Percentiles rank a stretch among this genome's conserved stretches.
Conservation (phyloP, 2,329 filamentous ascomycete genomes). For the Emericellopsis cladophorae region DNA sequence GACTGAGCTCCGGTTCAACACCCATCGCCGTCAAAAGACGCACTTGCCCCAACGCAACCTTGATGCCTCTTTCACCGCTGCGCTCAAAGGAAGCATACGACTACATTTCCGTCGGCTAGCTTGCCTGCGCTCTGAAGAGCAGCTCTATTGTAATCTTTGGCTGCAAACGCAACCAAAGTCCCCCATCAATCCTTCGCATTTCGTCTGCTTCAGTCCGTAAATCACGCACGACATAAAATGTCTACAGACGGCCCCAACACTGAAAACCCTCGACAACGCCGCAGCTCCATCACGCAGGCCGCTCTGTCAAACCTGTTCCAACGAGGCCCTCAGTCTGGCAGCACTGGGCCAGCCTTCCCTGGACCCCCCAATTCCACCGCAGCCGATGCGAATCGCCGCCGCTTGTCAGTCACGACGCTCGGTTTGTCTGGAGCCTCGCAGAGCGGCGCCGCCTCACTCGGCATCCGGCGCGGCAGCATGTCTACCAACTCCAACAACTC, state of each 20-base stretch:
- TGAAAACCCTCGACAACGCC: constrained; percentile 32
- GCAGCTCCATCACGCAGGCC: constrained; percentile 43
- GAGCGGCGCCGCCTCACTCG: constrained; percentile 36
- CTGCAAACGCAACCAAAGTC: background rate
- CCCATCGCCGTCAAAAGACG: background rate
- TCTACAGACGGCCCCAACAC: constrained; percentile 11
- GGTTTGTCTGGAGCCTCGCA: constrained; percentile 62
- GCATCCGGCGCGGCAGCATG: constrained; percentile 51
- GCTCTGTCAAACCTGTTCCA: constrained; percentile 47
- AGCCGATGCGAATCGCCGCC: constrained; percentile 48
- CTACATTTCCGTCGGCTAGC: constrained; percentile 6
- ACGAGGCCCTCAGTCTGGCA: constrained; percentile 38
- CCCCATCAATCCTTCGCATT: constrained; percentile 8
- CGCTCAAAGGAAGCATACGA: constrained; percentile 1
- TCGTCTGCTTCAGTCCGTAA: no score
- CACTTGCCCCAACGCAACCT: background rate
- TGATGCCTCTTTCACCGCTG: background rate
- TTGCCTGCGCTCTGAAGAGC: constrained; percentile 3
- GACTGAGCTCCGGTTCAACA: background rate
- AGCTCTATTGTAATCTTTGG: background rate
- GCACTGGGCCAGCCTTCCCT: constrained; percentile 29
- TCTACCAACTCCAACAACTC: constrained; percentile 49
- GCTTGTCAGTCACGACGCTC: constrained; percentile 62
- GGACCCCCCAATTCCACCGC: constrained; percentile 20
- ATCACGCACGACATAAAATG: background rate